These are phyloP conservation scores for Trametes gibbosa DNA, from an alignment of 768 basidiomycete species.

Conservation along the genomic window DNA sequence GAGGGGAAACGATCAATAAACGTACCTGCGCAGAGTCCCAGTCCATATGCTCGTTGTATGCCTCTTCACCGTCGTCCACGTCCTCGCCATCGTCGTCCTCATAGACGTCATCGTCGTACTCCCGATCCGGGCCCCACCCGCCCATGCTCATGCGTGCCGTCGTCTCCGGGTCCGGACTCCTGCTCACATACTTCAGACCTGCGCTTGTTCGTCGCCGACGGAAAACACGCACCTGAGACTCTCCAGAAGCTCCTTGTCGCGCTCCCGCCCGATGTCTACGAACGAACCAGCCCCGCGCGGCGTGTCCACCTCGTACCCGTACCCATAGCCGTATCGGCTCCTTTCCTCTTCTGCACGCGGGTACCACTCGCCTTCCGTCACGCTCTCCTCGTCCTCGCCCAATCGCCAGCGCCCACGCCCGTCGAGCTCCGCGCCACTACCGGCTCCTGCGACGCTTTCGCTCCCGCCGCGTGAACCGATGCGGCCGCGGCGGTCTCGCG, in stretches of 20 bases:
- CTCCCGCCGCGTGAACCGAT: slow-evolving; percentile 38
- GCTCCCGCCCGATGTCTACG: slow-evolving; percentile 41
- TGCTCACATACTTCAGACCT: slow-evolving; percentile 19
- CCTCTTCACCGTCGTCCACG: slow-evolving; percentile 43
- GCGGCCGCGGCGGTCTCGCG: slow-evolving; percentile 76
- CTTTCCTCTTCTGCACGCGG: background rate
- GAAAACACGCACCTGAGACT: slow-evolving; percentile 39
- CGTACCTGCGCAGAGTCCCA: slow-evolving; percentile 71
- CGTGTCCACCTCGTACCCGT: slow-evolving; percentile 50
- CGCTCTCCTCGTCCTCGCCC: slow-evolving; percentile 27
- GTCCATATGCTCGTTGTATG: slow-evolving; percentile 61
- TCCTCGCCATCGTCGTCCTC: slow-evolving; percentile 44
- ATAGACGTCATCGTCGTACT: slow-evolving; percentile 41
- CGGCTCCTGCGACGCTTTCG: background rate
- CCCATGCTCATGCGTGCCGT: slow-evolving; percentile 50
- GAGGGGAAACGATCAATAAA: background rate
- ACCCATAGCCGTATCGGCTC: slow-evolving; percentile 12
- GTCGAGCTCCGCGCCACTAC: background rate
- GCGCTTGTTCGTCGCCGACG: slow-evolving; percentile 6
- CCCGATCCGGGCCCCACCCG: slow-evolving; percentile 72
- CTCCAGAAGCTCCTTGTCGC: slow-evolving; percentile 57
- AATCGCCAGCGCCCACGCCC: slow-evolving; percentile 9
- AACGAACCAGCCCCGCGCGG: slow-evolving; percentile 41
- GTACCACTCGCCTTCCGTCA: slow-evolving; percentile 27
- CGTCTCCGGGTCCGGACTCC: slow-evolving; percentile 52